Conservation (phyloP, 2,329 filamentous ascomycete genomes). For the Aplosporella prunicola region DNA sequence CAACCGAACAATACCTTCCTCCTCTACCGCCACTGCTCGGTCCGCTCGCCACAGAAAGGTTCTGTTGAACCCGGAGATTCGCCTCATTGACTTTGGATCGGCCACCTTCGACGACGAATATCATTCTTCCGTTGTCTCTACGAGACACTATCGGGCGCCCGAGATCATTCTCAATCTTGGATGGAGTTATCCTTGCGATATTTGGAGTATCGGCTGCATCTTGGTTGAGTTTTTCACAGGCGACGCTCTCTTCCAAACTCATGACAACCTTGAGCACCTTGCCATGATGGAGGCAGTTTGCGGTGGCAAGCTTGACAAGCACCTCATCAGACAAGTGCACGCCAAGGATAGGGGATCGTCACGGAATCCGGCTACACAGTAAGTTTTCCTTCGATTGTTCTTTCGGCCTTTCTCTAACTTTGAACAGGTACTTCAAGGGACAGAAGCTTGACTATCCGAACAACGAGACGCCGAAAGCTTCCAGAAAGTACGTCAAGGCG, state of each 20-base stretch:
- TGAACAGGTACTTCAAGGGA: conserved; percentile 44
- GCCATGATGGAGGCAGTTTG: conserved; percentile 61
- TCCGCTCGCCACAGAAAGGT: conserved; percentile 54
- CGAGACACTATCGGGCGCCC: conserved; percentile 56
- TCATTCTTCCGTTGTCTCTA: conserved; percentile 58
- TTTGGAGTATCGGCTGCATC: conserved; percentile 62
- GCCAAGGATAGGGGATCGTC: conserved; percentile 38
- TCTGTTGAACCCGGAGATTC: conserved; percentile 55
- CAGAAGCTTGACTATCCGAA: conserved; percentile 55
- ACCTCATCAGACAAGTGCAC: conserved; percentile 45
- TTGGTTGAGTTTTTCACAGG: conserved; percentile 60
- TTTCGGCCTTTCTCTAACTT: not conserved
- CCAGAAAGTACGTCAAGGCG: conserved; percentile 57
- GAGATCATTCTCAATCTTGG: conserved; percentile 60
- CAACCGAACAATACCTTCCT: conserved; percentile 57
- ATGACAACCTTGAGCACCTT: conserved; percentile 58
- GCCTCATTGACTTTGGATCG: conserved; percentile 58
- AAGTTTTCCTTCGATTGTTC: too few species aligned
- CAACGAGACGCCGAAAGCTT: conserved; percentile 52
- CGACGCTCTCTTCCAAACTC: conserved; percentile 58
- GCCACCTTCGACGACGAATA: conserved; percentile 62
- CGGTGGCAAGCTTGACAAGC: conserved; percentile 45
- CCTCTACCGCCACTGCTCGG: conserved; percentile 48
- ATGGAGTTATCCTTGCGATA: conserved; percentile 60
- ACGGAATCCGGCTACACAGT: conserved; percentile 48